phyloP scores from a whole-genome alignment of 345 rosid species.

The Erucastrum elatum region DNA sequence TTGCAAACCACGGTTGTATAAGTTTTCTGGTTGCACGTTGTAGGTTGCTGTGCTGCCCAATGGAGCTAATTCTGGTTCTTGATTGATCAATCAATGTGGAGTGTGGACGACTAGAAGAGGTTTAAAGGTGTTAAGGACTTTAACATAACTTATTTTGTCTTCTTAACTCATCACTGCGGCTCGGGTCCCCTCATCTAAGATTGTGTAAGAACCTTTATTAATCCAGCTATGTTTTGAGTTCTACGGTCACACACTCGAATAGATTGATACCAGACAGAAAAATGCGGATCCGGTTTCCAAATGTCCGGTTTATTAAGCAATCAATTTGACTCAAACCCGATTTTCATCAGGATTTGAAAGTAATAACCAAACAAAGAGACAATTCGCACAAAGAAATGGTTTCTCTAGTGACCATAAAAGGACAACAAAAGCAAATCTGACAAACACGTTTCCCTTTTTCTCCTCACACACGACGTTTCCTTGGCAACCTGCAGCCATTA shows the following conservation, averaged over 20 bases:
- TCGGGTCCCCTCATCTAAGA: too few relatives aligned
- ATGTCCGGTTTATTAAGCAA: background rate
- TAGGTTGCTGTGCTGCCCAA: background rate
- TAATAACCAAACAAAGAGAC: conserved; percentile 14
- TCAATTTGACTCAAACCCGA: background rate
- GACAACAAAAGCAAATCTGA: conserved; percentile 1
- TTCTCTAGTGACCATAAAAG: background rate
- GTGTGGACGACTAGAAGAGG: too few relatives aligned
- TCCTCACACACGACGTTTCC: conserved; percentile 63
- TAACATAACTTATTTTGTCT: too few relatives aligned
- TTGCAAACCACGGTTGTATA: background rate
- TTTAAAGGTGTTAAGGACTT: too few relatives aligned
- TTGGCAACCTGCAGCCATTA: conserved; percentile 87
- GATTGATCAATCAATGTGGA: too few relatives aligned
- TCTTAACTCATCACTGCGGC: too few relatives aligned
- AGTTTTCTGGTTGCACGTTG: background rate
- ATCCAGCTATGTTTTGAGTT: too few relatives aligned
- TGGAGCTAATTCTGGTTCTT: too few relatives aligned
- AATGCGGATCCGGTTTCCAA: background rate
- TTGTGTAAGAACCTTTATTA: too few relatives aligned
- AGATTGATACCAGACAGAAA: background rate
- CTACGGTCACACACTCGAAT: background rate
- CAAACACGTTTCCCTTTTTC: background rate
- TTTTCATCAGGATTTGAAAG: background rate
- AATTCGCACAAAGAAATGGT: conserved; percentile 2